phyloP scores from a whole-genome alignment of 2,329 filamentous ascomycete species.

The Penicillium sp. region DNA sequence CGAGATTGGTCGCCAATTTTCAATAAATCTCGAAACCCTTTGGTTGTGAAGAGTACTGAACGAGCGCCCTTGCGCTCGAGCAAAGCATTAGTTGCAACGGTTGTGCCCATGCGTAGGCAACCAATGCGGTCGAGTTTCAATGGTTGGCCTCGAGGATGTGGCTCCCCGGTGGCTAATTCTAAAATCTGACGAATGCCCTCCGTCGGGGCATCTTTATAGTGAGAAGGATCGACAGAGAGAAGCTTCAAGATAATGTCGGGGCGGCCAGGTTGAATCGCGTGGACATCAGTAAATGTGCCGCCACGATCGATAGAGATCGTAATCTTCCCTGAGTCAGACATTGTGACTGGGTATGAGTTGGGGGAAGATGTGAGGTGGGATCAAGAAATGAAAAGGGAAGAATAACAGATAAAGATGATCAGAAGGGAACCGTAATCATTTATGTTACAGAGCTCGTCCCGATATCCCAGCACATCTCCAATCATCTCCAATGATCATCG shows the following conservation, averaged over 20 bases:
- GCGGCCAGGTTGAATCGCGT: slow-evolving; percentile 38
- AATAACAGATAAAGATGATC: background rate
- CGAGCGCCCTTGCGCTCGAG: slow-evolving; percentile 86
- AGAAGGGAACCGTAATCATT: slow-evolving; percentile 8
- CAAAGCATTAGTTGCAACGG: slow-evolving; percentile 86
- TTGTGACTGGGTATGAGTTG: slow-evolving; percentile 8
- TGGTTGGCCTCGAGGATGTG: slow-evolving; percentile 37
- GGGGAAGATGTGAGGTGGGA: background rate
- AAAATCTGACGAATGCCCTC: slow-evolving; percentile 76
- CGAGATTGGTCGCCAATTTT: slow-evolving; percentile 88
- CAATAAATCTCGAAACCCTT: slow-evolving; percentile 82
- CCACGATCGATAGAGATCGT: slow-evolving; percentile 44
- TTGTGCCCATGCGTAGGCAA: slow-evolving; percentile 85
- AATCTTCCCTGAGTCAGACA: slow-evolving; percentile 33
- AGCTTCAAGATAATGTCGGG: slow-evolving; percentile 43
- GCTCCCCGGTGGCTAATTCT: slow-evolving; percentile 39
- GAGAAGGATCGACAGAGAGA: slow-evolving; percentile 41
- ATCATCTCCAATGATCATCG: background rate
- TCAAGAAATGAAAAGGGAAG: background rate
- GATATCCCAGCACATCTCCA: background rate
- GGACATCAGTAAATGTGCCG: slow-evolving; percentile 43
- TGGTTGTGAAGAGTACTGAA: slow-evolving; percentile 82
- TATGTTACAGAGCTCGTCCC: slow-evolving; percentile 4
- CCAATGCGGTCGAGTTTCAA: slow-evolving; percentile 39
- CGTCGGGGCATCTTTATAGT: slow-evolving; percentile 59